A percentile compares a stretch with the other conserved stretches of the same genome.
phyloP scores from a whole-genome alignment of 23 red algal species.

The Gracilariopsis chorda region DNA sequence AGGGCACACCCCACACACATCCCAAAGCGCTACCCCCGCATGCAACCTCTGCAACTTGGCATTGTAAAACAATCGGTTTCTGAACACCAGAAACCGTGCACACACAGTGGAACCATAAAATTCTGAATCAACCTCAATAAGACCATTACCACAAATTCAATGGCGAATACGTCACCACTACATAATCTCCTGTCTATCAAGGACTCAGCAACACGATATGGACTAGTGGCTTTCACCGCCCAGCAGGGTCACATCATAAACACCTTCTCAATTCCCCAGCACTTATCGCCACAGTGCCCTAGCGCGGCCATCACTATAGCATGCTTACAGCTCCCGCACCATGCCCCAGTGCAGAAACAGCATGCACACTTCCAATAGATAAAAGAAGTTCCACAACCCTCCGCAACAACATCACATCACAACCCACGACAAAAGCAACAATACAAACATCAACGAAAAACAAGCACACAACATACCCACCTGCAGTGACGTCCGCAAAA shows the following conservation, averaged over 20 bases:
- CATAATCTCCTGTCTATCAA: not conserved
- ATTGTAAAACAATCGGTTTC: not conserved
- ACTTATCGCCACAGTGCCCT: not conserved
- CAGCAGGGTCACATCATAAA: not conserved
- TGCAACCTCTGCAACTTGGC: not conserved
- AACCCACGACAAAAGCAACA: not conserved
- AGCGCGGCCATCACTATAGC: not conserved
- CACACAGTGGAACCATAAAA: not conserved
- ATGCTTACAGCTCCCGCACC: not conserved
- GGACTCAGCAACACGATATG: not conserved
- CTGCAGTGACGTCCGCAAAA: not conserved
- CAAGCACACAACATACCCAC: too few relatives aligned
- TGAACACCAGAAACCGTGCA: not conserved
- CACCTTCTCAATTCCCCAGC: not conserved
- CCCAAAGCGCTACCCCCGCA: not conserved
- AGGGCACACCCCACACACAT: not conserved
- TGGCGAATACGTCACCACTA: not conserved
- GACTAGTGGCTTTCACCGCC: not conserved
- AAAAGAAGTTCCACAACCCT: not conserved
- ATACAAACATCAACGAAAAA: too few relatives aligned
- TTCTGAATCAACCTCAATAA: not conserved
- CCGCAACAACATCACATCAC: not conserved
- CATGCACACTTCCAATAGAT: not conserved
- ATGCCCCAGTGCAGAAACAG: not conserved
- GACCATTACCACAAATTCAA: not conserved